Percentiles rank a stretch among this genome's conserved stretches.
phyloP scores from a whole-genome alignment of 73 alveolate species.

The Paramecium octaurelia region DNA sequence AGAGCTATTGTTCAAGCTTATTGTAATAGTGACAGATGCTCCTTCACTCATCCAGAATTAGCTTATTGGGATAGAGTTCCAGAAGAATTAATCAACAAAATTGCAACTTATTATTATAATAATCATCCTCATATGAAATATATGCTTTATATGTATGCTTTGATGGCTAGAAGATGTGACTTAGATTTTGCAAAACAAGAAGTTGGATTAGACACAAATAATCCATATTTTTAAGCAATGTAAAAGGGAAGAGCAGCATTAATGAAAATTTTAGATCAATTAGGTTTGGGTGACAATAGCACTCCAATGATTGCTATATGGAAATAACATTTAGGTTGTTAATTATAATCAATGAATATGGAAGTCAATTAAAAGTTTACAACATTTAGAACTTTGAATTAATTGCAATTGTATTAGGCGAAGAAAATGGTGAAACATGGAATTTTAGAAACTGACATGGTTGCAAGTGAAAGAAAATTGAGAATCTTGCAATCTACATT shows the following conservation, averaged over 20 bases:
- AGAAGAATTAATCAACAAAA: constrained; percentile 24
- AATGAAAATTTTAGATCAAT: constrained; percentile 24
- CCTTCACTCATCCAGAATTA: constrained; percentile 45
- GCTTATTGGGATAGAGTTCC: constrained; percentile 50
- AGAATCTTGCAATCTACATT: constrained; percentile 1
- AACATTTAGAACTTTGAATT: constrained; percentile 3
- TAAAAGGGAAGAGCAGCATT: constrained; percentile 33
- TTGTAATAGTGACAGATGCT: constrained; percentile 39
- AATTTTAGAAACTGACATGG: background rate
- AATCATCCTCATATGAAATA: constrained; percentile 49
- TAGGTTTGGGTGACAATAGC: constrained; percentile 30
- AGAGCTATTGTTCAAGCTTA: constrained; percentile 40
- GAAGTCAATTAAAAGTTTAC: background rate
- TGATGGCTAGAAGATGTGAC: constrained; percentile 45
- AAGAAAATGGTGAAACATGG: constrained; percentile 17
- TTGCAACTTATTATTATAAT: constrained; percentile 6
- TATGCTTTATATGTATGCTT: constrained; percentile 36
- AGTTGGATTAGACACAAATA: constrained; percentile 20
- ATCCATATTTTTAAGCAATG: background rate
- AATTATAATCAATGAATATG: background rate
- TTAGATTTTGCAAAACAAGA: constrained; percentile 44
- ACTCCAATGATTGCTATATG: constrained; percentile 30
- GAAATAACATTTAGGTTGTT: constrained; percentile 37
- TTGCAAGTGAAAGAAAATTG: background rate
- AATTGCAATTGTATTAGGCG: constrained; percentile 19